Evolutionary conservation across 345 rosid genomes (phyloP).

Genomic region (Eucalyptus cladocalyx): DNA sequence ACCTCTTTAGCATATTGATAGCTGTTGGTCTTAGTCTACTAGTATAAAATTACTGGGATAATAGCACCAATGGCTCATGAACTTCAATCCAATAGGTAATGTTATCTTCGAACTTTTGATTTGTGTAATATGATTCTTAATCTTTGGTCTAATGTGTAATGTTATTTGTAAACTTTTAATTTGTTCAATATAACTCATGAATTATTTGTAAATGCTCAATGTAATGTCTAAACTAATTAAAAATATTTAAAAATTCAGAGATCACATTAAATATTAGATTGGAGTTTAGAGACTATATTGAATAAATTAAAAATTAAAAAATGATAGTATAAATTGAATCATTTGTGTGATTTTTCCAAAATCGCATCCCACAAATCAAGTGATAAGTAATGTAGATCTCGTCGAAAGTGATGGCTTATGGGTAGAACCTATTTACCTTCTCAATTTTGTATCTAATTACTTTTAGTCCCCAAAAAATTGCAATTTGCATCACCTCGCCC

Average conservation of each 20-base stretch:
- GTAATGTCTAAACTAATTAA: neutral
- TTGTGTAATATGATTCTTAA: neutral
- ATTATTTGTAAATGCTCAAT: neutral
- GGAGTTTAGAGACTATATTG: rapidly evolving
- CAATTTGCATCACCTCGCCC: neutral
- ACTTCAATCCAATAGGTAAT: rapidly evolving
- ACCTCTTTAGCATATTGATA: neutral
- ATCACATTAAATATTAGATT: rapidly evolving
- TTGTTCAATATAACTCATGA: neutral
- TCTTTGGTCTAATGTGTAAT: rapidly evolving
- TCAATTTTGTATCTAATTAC: neutral
- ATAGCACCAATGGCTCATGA: rapidly evolving
- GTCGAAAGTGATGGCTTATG: neutral
- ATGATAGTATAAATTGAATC: too few species aligned
- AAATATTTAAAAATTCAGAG: rapidly evolving
- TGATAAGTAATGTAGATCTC: rapidly evolving
- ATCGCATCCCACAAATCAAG: neutral
- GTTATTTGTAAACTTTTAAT: neutral
- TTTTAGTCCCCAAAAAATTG: neutral
- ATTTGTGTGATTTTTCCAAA: too few species aligned
- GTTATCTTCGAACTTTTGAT: too few species aligned
- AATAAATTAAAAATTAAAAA: neutral
- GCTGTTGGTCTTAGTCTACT: neutral
- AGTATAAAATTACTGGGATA: neutral
- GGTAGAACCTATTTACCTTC: neutral